These are phyloP conservation scores for Coemansia sp. DNA, from an alignment of 192 early-diverging fungal species.

Conservation along the genomic window DNA sequence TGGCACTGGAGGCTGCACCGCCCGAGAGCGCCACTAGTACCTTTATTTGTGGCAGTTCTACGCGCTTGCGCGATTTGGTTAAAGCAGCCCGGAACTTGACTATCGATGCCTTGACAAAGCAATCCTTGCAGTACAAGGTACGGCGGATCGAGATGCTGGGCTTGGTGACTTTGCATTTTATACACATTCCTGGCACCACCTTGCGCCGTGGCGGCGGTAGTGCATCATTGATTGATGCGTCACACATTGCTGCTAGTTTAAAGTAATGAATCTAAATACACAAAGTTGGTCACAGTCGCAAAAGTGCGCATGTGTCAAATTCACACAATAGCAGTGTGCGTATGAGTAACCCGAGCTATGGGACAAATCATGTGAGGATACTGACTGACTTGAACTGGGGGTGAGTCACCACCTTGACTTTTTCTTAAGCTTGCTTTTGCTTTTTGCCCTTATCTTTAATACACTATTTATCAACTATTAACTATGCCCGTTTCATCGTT, in stretches of 20 bases:
- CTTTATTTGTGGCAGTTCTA: conserved; percentile 48
- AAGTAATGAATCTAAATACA: background rate
- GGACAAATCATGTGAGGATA: background rate
- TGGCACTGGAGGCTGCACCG: conserved; percentile 74
- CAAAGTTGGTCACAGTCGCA: background rate
- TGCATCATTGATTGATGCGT: background rate
- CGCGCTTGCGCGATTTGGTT: conserved; percentile 53
- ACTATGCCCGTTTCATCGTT: conserved; percentile 39
- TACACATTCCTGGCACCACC: conserved; percentile 52
- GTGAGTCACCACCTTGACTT: conserved; percentile 1
- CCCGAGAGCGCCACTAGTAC: conserved; percentile 84
- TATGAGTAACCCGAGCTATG: background rate
- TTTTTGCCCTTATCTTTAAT: background rate
- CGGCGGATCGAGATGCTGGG: conserved; percentile 68
- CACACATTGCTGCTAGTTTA: conserved; percentile 12
- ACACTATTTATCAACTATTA: background rate
- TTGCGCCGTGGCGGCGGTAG: conserved; percentile 10
- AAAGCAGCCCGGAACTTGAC: conserved; percentile 70
- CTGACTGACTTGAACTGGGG: background rate
- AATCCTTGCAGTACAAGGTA: conserved; percentile 78
- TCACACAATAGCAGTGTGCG: background rate
- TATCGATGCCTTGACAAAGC: conserved; percentile 68
- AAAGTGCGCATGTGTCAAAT: background rate
- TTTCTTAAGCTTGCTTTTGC: background rate
- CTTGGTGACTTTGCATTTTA: conserved; percentile 74